A percentile compares a stretch with the other conserved stretches of the same genome.
These are phyloP conservation scores for Penicillium sp. DNA, from an alignment of 2,329 filamentous ascomycete species.

Conservation along the genomic window DNA sequence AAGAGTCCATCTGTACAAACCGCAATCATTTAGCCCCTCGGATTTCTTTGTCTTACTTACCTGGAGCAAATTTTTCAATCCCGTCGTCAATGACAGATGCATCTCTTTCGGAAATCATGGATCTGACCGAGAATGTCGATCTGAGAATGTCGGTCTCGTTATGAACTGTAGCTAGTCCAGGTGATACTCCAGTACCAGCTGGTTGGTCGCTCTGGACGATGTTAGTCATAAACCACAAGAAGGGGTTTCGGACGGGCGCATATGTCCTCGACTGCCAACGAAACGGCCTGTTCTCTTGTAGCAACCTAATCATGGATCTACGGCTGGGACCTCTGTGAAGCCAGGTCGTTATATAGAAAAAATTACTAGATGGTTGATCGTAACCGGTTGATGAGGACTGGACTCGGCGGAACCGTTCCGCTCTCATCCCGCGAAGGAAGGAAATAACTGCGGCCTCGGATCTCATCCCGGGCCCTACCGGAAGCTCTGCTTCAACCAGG, in stretches of 20 bases:
- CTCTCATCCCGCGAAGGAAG: background rate
- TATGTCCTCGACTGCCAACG: constrained; percentile 70
- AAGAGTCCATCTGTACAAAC: too few species aligned
- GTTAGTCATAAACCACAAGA: constrained; percentile 75
- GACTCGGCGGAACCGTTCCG: background rate
- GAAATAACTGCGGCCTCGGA: background rate
- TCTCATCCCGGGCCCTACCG: background rate
- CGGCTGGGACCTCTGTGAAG: constrained; percentile 59
- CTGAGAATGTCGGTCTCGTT: constrained; percentile 68
- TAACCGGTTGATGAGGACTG: background rate
- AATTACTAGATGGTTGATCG: background rate
- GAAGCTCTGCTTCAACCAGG: background rate
- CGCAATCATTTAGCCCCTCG: too few species aligned
- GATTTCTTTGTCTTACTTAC: too few species aligned
- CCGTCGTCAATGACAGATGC: constrained; percentile 47
- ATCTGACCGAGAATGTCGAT: constrained; percentile 71
- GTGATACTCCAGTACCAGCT: constrained; percentile 68
- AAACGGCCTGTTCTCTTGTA: constrained; percentile 77
- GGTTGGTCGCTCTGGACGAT: constrained; percentile 63
- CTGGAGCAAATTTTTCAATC: too few species aligned
- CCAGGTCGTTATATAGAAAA: constrained; percentile 39
- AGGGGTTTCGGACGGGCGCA: constrained; percentile 66
- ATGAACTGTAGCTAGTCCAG: constrained; percentile 65
- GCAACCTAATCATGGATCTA: constrained; percentile 65
- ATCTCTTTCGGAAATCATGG: constrained; percentile 76